Base-by-base conservation (phyloP, 2,329 filamentous ascomycete species). In the Apiospora koreana region DNA sequence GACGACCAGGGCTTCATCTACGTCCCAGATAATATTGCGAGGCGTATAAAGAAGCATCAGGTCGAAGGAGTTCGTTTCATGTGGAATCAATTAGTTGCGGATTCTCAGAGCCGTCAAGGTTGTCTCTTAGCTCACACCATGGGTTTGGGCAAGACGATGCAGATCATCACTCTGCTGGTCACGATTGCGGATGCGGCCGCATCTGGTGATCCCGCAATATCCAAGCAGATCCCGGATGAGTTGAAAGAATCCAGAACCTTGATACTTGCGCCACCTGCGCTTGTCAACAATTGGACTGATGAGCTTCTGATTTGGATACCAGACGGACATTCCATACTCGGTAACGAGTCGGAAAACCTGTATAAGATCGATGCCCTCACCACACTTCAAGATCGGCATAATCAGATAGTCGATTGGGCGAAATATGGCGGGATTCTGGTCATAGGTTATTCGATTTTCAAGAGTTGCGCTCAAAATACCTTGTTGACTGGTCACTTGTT, bases 121-220 rank as follows among this genome's bases (percentile, higher is more conserved):
- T 97, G 93, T 77, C 85, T 97, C 16, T 85, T 97, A 25, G 93
- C 94, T 7, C 94, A 97, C 79, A 94, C 93, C 0, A 97, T 97
- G 94, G 95, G 95, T 1, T 82, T 97, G 2, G 94, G 94, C 21
- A 98, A 97, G 82, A 97, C 94, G 0, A 94, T 97, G 91, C 94
- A 97, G 82, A 89, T 94, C 7, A 94, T 97, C 71, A 93, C 94
- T 0, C 83, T 97, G n/a, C 86, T 98, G 7, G 87, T 93, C 21
- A 91, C 93, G 0, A 88, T 97, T 72, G 85, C 90, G 5, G 87
- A 93, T 74, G 89, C 93, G 3, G 86, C 89, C 4, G 78, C 79
- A 25, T 95, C 92, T 0, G 41, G 79, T 0, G 87, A 94, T 69
- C 79, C 82, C 0, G 79, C 83, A 0, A 81, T 95, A 7, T 81